Conservation (phyloP, 768 basidiomycete species). For the Leccinum sublutescens region DNA sequence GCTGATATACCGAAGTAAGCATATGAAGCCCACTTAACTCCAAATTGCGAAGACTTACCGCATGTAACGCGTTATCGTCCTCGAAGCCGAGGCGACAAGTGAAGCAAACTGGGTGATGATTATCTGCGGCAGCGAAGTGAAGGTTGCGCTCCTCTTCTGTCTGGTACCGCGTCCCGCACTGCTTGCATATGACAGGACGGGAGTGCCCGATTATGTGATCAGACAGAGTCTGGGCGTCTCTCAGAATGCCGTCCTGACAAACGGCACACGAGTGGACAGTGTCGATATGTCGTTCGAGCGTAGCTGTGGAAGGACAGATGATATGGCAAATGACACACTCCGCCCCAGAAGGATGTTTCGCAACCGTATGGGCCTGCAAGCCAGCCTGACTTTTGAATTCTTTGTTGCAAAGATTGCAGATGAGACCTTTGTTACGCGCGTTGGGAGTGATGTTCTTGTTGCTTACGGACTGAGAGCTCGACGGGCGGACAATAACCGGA, state of each 20-base stretch:
- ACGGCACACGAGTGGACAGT: conserved; percentile 25
- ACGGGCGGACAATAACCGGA: conserved; percentile 14
- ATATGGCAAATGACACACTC: conserved; percentile 28
- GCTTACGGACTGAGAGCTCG: conserved; percentile 18
- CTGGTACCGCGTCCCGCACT: conserved; percentile 31
- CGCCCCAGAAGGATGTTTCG: conserved; percentile 23
- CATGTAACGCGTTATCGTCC: conserved; percentile 28
- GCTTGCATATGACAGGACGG: conserved; percentile 27
- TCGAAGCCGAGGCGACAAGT: conserved; percentile 36
- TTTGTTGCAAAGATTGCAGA: conserved; percentile 26
- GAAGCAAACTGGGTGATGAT: conserved; percentile 37
- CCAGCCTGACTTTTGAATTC: conserved; percentile 18
- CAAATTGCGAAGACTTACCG: conserved; percentile 25
- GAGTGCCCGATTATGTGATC: conserved; percentile 32
- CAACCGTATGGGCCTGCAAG: conserved; percentile 25
- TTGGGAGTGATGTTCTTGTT: conserved; percentile 7
- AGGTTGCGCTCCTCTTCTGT: conserved; percentile 36
- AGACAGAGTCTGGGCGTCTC: conserved; percentile 24
- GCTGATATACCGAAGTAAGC: conserved; percentile 19
- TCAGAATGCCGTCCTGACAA: conserved; percentile 31
- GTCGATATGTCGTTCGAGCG: conserved; percentile 30
- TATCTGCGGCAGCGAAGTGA: conserved; percentile 39
- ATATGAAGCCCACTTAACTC: conserved; percentile 2
- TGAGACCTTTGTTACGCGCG: conserved; percentile 3
- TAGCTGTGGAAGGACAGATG: conserved; percentile 20